phyloP scores from a whole-genome alignment of 176 grass and related monocot genomes.

The Bromus sterilis region DNA sequence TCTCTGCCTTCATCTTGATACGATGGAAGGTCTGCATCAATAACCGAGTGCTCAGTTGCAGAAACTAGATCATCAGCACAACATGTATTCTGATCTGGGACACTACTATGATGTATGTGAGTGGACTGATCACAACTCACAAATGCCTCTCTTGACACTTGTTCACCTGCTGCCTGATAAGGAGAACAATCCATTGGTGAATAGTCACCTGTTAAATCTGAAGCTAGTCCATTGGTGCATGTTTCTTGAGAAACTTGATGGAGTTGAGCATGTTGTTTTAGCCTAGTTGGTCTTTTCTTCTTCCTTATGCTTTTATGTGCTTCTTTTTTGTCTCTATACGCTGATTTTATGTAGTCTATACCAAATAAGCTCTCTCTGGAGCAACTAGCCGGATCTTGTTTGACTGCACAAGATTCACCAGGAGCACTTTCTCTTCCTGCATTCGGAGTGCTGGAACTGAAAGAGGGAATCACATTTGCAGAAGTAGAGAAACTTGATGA shows the following conservation, averaged over 20 bases:
- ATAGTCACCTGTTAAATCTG: slow-evolving; percentile 45
- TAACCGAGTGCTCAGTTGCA: slow-evolving; percentile 48
- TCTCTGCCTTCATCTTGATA: slow-evolving; percentile 21
- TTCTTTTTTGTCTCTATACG: slow-evolving; percentile 55
- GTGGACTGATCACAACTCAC: slow-evolving; percentile 24
- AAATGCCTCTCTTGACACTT: slow-evolving; percentile 30
- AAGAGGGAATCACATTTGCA: slow-evolving; percentile 24
- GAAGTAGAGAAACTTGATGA: slow-evolving; percentile 17
- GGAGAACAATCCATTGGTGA: slow-evolving; percentile 94
- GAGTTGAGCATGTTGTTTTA: slow-evolving; percentile 29
- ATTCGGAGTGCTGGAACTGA: slow-evolving; percentile 27
- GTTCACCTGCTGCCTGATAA: slow-evolving; percentile 37
- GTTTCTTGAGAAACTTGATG: slow-evolving; percentile 35
- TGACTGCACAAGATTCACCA: slow-evolving; percentile 26
- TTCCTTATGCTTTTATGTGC: slow-evolving; percentile 43
- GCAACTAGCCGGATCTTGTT: slow-evolving; percentile 30
- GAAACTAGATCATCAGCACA: slow-evolving; percentile 42
- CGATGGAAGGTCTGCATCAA: slow-evolving; percentile 22
- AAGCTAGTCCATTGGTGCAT: slow-evolving; percentile 12
- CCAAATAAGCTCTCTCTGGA: slow-evolving; percentile 55
- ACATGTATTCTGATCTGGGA: slow-evolving; percentile 23
- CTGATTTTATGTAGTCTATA: slow-evolving; percentile 30
- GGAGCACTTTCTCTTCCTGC: neutral
- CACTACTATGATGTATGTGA: slow-evolving; percentile 3
- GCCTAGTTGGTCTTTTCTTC: slow-evolving; percentile 47